Percentiles rank a stretch among this genome's conserved stretches.
These are phyloP conservation scores for Ganoderma resinaceum DNA, from an alignment of 1,284 basidiomycete species.

Conservation along the genomic window DNA sequence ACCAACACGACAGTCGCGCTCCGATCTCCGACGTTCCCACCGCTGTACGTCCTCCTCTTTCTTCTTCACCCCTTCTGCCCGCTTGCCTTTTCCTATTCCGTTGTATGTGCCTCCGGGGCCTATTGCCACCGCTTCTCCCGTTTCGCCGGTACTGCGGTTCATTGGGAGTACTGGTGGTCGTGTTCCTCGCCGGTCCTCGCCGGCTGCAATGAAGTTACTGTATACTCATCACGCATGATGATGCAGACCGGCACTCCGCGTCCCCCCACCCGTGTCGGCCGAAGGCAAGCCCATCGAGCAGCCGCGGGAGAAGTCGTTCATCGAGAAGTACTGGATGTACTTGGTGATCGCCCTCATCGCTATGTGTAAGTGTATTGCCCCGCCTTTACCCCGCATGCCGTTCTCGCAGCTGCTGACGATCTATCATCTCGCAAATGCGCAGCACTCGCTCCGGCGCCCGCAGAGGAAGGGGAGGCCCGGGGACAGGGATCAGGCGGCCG, in stretches of 20 bases:
- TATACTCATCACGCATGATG: background rate
- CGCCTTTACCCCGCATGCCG: background rate
- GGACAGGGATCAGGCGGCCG: conserved; percentile 25
- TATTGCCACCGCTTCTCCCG: background rate
- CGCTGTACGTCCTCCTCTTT: conserved; percentile 53
- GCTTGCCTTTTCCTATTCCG: background rate
- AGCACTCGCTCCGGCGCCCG: conserved; percentile 27
- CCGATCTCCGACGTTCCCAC: conserved; percentile 55
- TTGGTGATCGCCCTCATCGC: conserved; percentile 66
- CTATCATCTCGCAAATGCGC: background rate
- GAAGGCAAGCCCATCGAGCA: conserved; percentile 71
- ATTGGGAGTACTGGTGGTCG: conserved; percentile 3
- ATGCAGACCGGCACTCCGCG: conserved; percentile 66
- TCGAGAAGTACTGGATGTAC: conserved; percentile 93
- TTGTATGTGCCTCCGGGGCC: background rate
- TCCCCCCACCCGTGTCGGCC: conserved; percentile 69
- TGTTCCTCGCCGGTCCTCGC: conserved; percentile 4
- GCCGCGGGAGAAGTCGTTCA: conserved; percentile 71
- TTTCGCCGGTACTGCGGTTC: background rate
- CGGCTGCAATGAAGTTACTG: conserved; percentile 8
- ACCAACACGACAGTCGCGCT: conserved; percentile 65
- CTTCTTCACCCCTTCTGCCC: background rate
- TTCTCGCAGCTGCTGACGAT: conserved; percentile 14
- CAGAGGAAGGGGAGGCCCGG: conserved; percentile 28
- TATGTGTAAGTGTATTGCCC: conserved; percentile 53